These are phyloP conservation scores for Biscogniauxia mediterranea DNA, from an alignment of 2,329 filamentous ascomycete species.

Conservation along the genomic window DNA sequence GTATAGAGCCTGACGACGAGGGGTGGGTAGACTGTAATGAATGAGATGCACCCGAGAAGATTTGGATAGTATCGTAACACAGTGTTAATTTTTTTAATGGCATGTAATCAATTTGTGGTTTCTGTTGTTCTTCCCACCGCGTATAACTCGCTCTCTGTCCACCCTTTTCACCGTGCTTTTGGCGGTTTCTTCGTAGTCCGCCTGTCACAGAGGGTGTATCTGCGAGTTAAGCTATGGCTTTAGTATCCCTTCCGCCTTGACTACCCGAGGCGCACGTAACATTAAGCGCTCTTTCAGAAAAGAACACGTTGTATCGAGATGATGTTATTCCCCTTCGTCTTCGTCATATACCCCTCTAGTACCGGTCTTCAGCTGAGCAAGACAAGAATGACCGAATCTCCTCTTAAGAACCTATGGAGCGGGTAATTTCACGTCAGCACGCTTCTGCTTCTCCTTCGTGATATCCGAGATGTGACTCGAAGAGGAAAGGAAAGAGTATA, in stretches of 20 bases:
- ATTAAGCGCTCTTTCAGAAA: constrained; percentile 8
- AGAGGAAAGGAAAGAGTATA: neutral
- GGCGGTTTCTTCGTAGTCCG: neutral
- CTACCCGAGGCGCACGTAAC: neutral
- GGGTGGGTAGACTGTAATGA: constrained; percentile 34
- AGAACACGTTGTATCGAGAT: constrained; percentile 5
- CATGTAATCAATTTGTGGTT: constrained; percentile 20
- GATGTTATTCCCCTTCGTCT: constrained; percentile 4
- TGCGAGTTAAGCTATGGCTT: neutral
- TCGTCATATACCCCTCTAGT: neutral
- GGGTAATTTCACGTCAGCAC: neutral
- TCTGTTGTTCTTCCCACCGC: constrained; percentile 19
- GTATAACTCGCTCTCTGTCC: neutral
- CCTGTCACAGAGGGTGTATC: neutral
- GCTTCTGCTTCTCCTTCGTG: neutral
- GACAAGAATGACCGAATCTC: constrained; percentile 85
- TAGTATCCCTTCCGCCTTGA: neutral
- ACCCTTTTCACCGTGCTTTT: neutral
- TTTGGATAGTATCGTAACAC: constrained; percentile 13
- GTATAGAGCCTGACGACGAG: constrained; percentile 44
- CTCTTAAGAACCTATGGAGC: constrained; percentile 69
- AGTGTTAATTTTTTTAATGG: constrained; percentile 3
- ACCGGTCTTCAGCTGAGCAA: constrained; percentile 63
- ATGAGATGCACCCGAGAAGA: constrained; percentile 15
- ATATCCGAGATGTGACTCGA: neutral